Base-by-base conservation (phyloP, 495 filamentous ascomycete genomes). In the Xylaria nigripes region DNA sequence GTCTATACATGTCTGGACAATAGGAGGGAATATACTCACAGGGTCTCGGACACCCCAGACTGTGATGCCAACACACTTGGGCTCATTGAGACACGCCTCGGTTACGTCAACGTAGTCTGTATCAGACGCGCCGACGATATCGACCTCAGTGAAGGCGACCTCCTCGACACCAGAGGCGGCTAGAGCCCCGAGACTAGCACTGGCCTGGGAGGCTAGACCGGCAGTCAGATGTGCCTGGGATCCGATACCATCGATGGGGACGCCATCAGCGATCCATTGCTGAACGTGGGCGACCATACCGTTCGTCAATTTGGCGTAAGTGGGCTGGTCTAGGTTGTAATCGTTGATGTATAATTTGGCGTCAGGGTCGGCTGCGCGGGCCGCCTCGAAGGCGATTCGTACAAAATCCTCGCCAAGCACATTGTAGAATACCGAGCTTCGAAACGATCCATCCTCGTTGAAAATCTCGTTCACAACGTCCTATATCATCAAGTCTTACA, bases 211-310 rank as follows among this genome's bases (percentile, higher is more conserved):
- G 50, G 70, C 73, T 50, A 72, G 65, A 41, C 79, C 79, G n/a
- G 73, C 58, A 21, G 56, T 69, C 43, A 87, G 61, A 61, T 89
- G 85, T 42, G 74, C 72, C 64, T 88, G 84, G 16, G 81, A 81
- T 52, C 80, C 80, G 50, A 89, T 86, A 57, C 86, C 85, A 65
- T 89, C 85, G 65, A 88, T 88, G 45, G 85, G 84, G 29, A 85
- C 69, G 55, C 85, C 85, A 10, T 70, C 75, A 10, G 76, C 72
- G 41, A 84, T 61, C 81, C 85, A 87, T 59, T 81, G 79, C 68
- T 78, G 79, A 63, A 87, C 85, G 61, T 84, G 72, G 41, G 54
- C 67, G 41, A 82, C 76, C 76, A 88, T 82, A 48, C 81, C 84
- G 24, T 59, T 72, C 27, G 77, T 80, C 34, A 73, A 32, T 68